phyloP scores from a whole-genome alignment of 352 stramenopile genomes.

The Globisporangium alternatum region DNA sequence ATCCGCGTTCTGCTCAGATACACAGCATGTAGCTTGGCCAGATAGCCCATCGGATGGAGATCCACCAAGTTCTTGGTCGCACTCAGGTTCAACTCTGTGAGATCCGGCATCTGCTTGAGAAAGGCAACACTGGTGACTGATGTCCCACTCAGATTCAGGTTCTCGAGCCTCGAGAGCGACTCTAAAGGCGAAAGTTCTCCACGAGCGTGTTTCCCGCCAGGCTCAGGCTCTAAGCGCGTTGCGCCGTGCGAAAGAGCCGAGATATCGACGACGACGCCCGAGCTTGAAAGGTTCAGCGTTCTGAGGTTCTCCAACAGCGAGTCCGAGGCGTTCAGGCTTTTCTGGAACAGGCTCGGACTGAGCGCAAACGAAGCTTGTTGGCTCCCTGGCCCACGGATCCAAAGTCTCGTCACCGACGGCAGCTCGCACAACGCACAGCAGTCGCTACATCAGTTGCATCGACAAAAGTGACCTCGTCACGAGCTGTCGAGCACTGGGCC shows the following conservation, averaged over 20 bases:
- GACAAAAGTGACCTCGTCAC: neutral
- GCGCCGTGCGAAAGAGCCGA: neutral
- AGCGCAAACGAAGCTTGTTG: neutral
- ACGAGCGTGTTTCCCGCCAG: neutral
- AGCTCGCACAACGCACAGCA: neutral
- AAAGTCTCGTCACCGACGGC: neutral
- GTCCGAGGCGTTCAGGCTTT: neutral
- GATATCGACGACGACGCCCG: neutral
- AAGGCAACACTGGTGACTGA: neutral
- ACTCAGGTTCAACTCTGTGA: slow-evolving; percentile 3
- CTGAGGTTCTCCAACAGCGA: neutral
- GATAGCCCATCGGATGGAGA: slow-evolving; percentile 5
- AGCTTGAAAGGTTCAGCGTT: neutral
- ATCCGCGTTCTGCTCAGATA: slow-evolving; percentile 5
- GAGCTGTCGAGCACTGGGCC: neutral
- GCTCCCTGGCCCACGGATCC: neutral
- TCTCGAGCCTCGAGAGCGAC: neutral
- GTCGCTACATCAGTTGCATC: neutral
- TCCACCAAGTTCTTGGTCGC: neutral
- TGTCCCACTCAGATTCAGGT: neutral
- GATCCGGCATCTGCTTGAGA: neutral
- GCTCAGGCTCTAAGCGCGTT: neutral
- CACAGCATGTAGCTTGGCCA: neutral
- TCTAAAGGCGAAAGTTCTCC: neutral
- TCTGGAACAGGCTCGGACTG: neutral